phyloP scores from a whole-genome alignment of 1,284 basidiomycete species.

The Naganishia sp. region DNA sequence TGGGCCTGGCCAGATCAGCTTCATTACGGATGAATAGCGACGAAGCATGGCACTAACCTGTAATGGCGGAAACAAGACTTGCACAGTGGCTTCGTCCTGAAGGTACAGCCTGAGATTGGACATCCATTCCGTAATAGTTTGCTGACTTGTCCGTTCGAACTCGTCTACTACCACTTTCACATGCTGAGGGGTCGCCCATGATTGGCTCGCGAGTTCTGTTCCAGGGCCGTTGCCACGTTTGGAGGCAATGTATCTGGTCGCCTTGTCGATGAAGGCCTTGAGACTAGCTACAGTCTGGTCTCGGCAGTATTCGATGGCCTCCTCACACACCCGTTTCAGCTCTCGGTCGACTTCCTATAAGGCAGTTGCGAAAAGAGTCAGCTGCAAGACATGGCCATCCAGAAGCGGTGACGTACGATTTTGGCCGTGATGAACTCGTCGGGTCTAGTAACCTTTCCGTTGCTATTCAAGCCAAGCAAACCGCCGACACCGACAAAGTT shows the following conservation, averaged over 20 bases:
- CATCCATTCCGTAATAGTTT: constrained; percentile 27
- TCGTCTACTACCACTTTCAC: constrained; percentile 59
- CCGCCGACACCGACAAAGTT: constrained; percentile 69
- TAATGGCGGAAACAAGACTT: constrained; percentile 72
- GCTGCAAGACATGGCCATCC: not conserved
- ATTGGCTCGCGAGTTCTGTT: constrained; percentile 57
- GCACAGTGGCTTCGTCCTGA: constrained; percentile 73
- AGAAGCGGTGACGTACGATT: not conserved
- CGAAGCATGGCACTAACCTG: constrained; percentile 52
- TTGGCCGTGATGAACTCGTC: constrained; percentile 27
- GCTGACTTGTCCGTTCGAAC: constrained; percentile 57
- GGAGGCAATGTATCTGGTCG: constrained; percentile 50
- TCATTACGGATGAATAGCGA: not conserved
- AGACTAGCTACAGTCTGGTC: constrained; percentile 60
- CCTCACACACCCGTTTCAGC: constrained; percentile 77
- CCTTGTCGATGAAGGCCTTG: constrained; percentile 63
- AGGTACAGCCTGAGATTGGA: constrained; percentile 65
- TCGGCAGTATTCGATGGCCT: constrained; percentile 69
- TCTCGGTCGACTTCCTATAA: constrained; percentile 78
- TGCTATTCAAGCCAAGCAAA: constrained; percentile 56
- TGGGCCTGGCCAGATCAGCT: constrained; percentile 53
- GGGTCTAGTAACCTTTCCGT: constrained; percentile 49
- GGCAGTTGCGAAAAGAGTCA: not conserved
- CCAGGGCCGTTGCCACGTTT: constrained; percentile 24
- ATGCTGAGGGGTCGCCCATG: constrained; percentile 55